A percentile compares a stretch with the other conserved stretches of the same genome.
Evolutionary conservation across 2,329 filamentous ascomycete genomes (phyloP).

Genomic region (Clonostachys chloroleuca): DNA sequence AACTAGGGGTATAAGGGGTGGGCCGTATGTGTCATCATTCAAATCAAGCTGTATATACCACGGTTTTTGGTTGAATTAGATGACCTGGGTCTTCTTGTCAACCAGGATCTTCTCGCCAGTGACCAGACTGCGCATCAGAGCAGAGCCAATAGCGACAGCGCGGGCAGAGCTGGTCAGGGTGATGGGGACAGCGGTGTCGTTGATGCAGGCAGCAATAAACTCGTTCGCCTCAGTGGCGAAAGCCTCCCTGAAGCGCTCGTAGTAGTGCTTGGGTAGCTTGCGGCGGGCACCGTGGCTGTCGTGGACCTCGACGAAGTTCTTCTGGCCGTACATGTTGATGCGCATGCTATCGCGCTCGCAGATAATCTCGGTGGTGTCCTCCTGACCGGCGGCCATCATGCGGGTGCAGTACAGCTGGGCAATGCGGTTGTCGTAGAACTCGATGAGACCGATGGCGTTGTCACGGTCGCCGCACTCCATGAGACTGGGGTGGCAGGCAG

Average conservation of each 20-base stretch:
- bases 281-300: slow-evolving; percentile 40
- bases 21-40: too few relatives aligned
- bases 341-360: slow-evolving; percentile 60
- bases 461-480: slow-evolving; percentile 21
- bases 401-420: slow-evolving; percentile 59
- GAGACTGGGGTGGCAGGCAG: slow-evolving; percentile 22
- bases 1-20: too few relatives aligned
- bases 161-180: slow-evolving; percentile 52
- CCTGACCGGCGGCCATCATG: slow-evolving; percentile 66
- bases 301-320: slow-evolving; percentile 50
- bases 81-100: slow-evolving; percentile 28
- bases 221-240: slow-evolving; percentile 62
- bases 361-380: slow-evolving; percentile 64
- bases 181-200: slow-evolving; percentile 49
- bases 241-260: slow-evolving; percentile 56
- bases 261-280: slow-evolving; percentile 59
- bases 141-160: slow-evolving; percentile 55
- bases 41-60: too few relatives aligned
- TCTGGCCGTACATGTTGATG: slow-evolving; percentile 54
- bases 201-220: slow-evolving; percentile 55
- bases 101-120: slow-evolving; percentile 54
- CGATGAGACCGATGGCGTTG: slow-evolving; percentile 47
- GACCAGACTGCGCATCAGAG: slow-evolving; percentile 52
- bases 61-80: too few relatives aligned
- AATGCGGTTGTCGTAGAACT: slow-evolving; percentile 49